Evolutionary conservation across 345 rosid genomes (phyloP), one percentile per base, ranked within the genome.

Genomic region (Camelina hispida): DNA sequence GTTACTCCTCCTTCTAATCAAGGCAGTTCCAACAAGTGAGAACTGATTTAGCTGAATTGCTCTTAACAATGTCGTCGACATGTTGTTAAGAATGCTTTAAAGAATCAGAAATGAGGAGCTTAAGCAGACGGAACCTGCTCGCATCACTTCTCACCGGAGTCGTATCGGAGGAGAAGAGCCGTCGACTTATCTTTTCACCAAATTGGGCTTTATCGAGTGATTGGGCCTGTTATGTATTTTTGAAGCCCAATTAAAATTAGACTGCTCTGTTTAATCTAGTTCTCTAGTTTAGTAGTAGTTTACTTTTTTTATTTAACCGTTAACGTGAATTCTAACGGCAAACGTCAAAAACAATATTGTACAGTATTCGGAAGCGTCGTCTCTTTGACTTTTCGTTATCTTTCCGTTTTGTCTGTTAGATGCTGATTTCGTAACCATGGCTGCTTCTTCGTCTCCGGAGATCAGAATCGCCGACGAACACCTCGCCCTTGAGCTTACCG

Each of bases 1-100:
- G 34, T 62, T 91, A 72, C 84, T 88, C 65, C 81, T 86, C 48
- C 73, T 59, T 48, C 48, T 66, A 12, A 88, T 79, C 14, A 90
- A 67, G 17, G 85, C 46, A 70, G 82, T 51, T 17, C 88, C 81
- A 4, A 74, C 61, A 18, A 85, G 70, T 74, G 84, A 71, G 51
- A 86, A 73, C 10, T 91, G 84, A 71, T 78, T 80, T 53, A 79
- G 55, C 59, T 82, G 97, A 61, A 91, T 56, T 55, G 82, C 84
- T 75, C 84, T 88, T 7, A 86, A 74, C 62, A 94, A 64, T 46
- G 83, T 60, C 47, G 83, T 91, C 68, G 90, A 89, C 98, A 91
- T 93, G 15, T 56, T 15, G 0, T 4, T 1, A 17, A 40, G 42
- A 13, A 53, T 54, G 62, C 1, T 54, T 47, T 20, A 15, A 35